These are phyloP conservation scores for Blastomyces emzantsi DNA, from an alignment of 2,329 filamentous ascomycete species.

Conservation along the genomic window DNA sequence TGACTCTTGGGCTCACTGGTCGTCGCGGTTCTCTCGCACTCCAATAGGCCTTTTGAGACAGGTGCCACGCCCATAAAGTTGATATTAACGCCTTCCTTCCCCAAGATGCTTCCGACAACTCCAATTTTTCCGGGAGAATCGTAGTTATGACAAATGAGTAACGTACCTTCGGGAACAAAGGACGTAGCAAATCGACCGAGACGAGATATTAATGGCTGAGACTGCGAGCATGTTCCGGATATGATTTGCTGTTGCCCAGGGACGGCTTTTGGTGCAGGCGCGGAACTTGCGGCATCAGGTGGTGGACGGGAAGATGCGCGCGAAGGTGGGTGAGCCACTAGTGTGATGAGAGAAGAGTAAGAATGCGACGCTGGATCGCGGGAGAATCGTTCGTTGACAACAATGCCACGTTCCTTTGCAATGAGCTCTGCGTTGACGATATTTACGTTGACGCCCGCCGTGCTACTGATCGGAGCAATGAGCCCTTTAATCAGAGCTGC, in stretches of 20 bases:
- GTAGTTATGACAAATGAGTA: slow-evolving; percentile 74
- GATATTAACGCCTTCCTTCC: slow-evolving; percentile 65
- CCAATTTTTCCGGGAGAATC: slow-evolving; percentile 77
- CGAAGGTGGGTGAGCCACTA: slow-evolving; percentile 45
- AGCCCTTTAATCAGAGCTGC: slow-evolving; percentile 72
- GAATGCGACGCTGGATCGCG: slow-evolving; percentile 52
- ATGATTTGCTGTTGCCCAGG: slow-evolving; percentile 44
- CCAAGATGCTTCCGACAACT: slow-evolving; percentile 62
- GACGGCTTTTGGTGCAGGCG: slow-evolving; percentile 14
- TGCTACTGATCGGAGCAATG: slow-evolving; percentile 57
- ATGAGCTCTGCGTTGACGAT: slow-evolving; percentile 73
- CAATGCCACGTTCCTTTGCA: slow-evolving; percentile 66
- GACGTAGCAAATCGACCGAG: slow-evolving; percentile 64
- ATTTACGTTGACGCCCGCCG: slow-evolving; percentile 61
- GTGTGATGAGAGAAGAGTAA: slow-evolving; percentile 62
- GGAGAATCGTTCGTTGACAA: slow-evolving; percentile 63
- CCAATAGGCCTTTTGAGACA: slow-evolving; percentile 20
- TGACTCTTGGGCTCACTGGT: slow-evolving; percentile 14
- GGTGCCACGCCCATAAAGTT: slow-evolving; percentile 67
- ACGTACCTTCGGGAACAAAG: slow-evolving; percentile 62
- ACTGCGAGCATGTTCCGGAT: slow-evolving; percentile 32
- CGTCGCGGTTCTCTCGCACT: slow-evolving; percentile 16
- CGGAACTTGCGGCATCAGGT: slow-evolving; percentile 17
- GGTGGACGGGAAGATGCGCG: slow-evolving; percentile 28
- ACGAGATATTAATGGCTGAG: slow-evolving; percentile 54